These are phyloP conservation scores for Cocos nucifera DNA, from an alignment of 176 grass and related monocot species.

Conservation along the genomic window DNA sequence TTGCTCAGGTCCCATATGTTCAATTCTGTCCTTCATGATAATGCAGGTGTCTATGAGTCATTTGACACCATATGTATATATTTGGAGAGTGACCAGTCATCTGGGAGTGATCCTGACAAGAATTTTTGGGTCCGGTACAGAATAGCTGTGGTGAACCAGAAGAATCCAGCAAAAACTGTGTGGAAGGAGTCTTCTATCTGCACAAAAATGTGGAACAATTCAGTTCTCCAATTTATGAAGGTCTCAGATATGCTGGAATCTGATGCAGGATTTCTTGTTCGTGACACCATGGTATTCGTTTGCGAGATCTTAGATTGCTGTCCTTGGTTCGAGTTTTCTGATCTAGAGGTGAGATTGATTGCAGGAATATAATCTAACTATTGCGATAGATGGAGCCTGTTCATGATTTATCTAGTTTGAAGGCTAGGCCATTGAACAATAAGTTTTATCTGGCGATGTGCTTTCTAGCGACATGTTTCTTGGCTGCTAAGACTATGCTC, in stretches of 20 bases:
- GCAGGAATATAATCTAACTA: too few relatives aligned
- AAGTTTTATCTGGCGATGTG: too few relatives aligned
- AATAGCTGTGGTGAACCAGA: conserved; percentile 92
- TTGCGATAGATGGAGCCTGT: too few relatives aligned
- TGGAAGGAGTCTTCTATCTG: conserved; percentile 99
- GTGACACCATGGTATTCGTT: conserved; percentile 72
- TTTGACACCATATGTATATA: conserved; percentile 98
- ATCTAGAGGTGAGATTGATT: conserved; percentile 75
- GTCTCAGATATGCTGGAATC: conserved; percentile 77
- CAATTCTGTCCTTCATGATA: background rate
- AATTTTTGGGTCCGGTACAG: conserved; percentile 98
- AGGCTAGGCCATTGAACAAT: too few relatives aligned
- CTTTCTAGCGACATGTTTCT: too few relatives aligned
- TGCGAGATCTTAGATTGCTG: conserved; percentile 97
- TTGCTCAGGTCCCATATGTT: too few relatives aligned
- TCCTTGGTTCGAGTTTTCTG: conserved; percentile 98
- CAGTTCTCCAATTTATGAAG: conserved; percentile 98
- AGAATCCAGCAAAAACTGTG: conserved; percentile 71
- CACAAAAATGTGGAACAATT: conserved; percentile 99
- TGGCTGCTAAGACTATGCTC: too few relatives aligned
- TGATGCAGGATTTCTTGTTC: conserved; percentile 80
- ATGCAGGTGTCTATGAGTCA: conserved; percentile 87
- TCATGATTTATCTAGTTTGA: too few relatives aligned
- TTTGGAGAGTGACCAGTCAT: conserved; percentile 92
- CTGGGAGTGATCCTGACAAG: conserved; percentile 74